Conservation (phyloP, 2,329 filamentous ascomycete species). For the Pestalotiopsis sp. region DNA sequence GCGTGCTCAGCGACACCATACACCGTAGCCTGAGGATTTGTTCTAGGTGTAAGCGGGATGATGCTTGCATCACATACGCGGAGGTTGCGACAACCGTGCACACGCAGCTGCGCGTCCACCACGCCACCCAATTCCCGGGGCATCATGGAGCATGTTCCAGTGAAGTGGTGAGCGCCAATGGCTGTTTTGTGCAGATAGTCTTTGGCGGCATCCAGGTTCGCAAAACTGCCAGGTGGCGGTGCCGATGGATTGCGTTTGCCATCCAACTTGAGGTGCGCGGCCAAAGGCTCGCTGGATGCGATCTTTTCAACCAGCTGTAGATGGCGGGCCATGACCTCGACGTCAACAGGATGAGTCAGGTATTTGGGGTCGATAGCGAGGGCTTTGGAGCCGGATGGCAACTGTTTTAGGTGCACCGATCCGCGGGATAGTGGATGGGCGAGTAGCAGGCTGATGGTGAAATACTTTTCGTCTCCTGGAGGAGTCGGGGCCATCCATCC, state of each 20-base stretch:
- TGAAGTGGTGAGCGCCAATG: not conserved
- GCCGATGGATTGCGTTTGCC: not conserved
- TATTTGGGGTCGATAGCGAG: too few species aligned
- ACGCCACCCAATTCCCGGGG: not conserved
- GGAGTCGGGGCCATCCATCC: conserved; percentile 2
- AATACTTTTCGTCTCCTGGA: not conserved
- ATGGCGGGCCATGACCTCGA: too few species aligned
- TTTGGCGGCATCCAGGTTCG: not conserved
- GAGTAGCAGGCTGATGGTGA: not conserved
- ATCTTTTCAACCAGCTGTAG: too few species aligned
- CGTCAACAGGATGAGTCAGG: too few species aligned
- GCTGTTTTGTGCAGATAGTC: not conserved
- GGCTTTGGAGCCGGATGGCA: too few species aligned
- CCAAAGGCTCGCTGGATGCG: too few species aligned
- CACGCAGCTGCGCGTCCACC: not conserved
- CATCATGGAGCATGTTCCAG: conserved; percentile 8
- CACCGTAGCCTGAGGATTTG: not conserved
- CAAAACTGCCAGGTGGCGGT: not conserved
- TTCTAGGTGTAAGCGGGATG: not conserved
- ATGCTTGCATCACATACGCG: not conserved
- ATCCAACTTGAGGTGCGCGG: not conserved
- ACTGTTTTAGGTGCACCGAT: too few species aligned
- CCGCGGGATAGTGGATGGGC: too few species aligned
- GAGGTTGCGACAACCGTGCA: not conserved
- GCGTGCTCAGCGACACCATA: not conserved